These are phyloP conservation scores for Boletus rubescentipes DNA, from an alignment of 768 basidiomycete genomes.

Conservation along the genomic window DNA sequence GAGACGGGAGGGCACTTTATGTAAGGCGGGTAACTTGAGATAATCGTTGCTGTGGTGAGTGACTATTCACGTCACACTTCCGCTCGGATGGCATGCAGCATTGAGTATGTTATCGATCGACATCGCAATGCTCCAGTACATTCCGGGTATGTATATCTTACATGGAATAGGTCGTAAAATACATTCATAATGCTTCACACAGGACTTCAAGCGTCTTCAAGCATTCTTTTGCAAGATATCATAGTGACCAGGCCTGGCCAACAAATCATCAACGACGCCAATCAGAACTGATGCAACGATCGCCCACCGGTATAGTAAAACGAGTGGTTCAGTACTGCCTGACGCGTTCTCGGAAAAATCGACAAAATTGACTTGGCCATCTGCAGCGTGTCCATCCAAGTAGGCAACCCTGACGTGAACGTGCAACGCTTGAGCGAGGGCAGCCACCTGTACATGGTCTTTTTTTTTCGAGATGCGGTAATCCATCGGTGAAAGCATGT, in stretches of 20 bases:
- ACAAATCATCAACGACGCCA: neutral
- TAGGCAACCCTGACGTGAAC: conserved; percentile 76
- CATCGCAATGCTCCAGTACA: neutral
- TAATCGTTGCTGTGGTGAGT: too few species aligned
- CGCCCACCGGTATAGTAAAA: conserved; percentile 72
- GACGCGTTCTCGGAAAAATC: conserved; percentile 54
- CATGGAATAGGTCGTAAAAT: conserved; percentile 7
- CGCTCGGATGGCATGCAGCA: too few species aligned
- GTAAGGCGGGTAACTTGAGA: too few species aligned
- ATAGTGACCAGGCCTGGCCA: conserved; percentile 79
- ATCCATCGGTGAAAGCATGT: neutral
- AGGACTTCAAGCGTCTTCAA: neutral
- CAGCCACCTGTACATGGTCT: conserved; percentile 84
- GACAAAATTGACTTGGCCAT: conserved; percentile 63
- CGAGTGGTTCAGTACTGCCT: conserved; percentile 49
- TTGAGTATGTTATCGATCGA: too few species aligned
- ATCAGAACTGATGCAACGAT: neutral
- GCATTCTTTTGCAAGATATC: conserved; percentile 51
- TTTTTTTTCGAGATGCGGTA: conserved; percentile 4
- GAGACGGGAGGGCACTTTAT: too few species aligned
- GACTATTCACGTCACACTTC: too few species aligned
- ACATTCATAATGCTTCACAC: neutral
- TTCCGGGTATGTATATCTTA: conserved; percentile 10
- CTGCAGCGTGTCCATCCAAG: conserved; percentile 60
- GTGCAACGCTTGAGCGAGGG: conserved; percentile 65